These are phyloP conservation scores for Forsythia viridissima DNA, from an alignment of 257 asterid species.

Conservation along the genomic window DNA sequence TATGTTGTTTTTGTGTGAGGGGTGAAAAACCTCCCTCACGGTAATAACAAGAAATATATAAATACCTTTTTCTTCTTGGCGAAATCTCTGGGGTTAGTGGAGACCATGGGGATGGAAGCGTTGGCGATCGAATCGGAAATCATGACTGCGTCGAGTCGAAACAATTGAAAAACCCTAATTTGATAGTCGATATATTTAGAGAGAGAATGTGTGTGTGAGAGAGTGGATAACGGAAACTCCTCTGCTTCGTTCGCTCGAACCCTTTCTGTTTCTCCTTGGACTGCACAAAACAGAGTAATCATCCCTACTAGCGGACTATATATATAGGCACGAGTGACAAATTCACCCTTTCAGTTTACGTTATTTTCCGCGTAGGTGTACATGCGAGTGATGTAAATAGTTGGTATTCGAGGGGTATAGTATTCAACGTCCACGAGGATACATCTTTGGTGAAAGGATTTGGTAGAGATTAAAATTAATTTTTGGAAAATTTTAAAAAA, in stretches of 20 bases:
- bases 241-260: conserved; percentile 36
- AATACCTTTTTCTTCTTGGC: conserved; percentile 79
- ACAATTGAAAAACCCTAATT: conserved; percentile 59
- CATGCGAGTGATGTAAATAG: background rate
- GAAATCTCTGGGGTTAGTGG: conserved; percentile 72
- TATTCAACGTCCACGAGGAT: background rate
- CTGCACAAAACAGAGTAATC: conserved; percentile 24
- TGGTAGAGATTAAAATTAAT: too few species aligned
- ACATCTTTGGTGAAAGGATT: background rate
- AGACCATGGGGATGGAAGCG: conserved; percentile 54
- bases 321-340: background rate
- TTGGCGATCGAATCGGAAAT: conserved; percentile 71
- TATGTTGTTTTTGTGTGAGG: too few species aligned
- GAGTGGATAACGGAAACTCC: conserved; percentile 47
- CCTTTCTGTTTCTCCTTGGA: conserved; percentile 20
- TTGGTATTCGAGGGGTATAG: background rate
- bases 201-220: conserved; percentile 5
- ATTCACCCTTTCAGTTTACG: conserved; percentile 18
- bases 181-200: conserved; percentile 29
- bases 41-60: conserved; percentile 2
- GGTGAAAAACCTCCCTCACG: too few species aligned
- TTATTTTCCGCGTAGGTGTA: background rate
- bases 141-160: conserved; percentile 54
- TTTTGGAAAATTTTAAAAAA: too few species aligned
- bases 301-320: background rate